These are phyloP conservation scores for Lablab purpureus DNA, from an alignment of 306 rosid species.

Conservation along the genomic window DNA sequence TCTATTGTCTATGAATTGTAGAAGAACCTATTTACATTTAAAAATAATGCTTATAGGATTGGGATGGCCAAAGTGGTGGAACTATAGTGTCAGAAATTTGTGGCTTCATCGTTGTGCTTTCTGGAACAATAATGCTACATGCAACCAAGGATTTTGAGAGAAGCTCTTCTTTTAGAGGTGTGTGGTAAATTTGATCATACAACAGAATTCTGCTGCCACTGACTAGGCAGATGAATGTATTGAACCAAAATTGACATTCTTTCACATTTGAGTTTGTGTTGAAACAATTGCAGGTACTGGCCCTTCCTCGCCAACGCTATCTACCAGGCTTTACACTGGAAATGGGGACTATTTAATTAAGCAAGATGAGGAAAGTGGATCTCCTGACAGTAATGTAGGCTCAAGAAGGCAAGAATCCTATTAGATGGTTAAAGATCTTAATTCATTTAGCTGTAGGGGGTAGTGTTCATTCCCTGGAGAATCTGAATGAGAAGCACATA, in stretches of 20 bases:
- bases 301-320: constrained; percentile 70
- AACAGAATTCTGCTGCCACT: background rate
- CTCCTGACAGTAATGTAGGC: constrained; percentile 52
- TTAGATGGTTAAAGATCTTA: constrained; percentile 50
- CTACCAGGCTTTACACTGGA: constrained; percentile 64
- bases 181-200: constrained; percentile 35
- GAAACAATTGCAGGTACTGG: constrained; percentile 55
- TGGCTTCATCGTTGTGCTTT: constrained; percentile 81
- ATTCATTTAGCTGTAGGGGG: constrained; percentile 26
- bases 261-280: constrained; percentile 32
- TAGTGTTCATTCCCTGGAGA: constrained; percentile 28
- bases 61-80: constrained; percentile 78
- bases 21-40: constrained; percentile 28
- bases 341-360: constrained; percentile 64
- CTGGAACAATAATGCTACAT: constrained; percentile 80
- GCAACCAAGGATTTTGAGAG: constrained; percentile 74
- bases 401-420: constrained; percentile 63
- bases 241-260: constrained; percentile 19
- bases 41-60: constrained; percentile 64
- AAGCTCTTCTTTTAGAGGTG: constrained; percentile 80
- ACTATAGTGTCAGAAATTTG: constrained; percentile 81
- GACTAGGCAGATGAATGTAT: constrained; percentile 18
- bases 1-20: constrained; percentile 17
- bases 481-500: constrained; percentile 34
- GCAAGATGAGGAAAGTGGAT: constrained; percentile 61